Conservation (phyloP, 2,329 filamentous ascomycete species). For the Lomentospora prolificans region DNA sequence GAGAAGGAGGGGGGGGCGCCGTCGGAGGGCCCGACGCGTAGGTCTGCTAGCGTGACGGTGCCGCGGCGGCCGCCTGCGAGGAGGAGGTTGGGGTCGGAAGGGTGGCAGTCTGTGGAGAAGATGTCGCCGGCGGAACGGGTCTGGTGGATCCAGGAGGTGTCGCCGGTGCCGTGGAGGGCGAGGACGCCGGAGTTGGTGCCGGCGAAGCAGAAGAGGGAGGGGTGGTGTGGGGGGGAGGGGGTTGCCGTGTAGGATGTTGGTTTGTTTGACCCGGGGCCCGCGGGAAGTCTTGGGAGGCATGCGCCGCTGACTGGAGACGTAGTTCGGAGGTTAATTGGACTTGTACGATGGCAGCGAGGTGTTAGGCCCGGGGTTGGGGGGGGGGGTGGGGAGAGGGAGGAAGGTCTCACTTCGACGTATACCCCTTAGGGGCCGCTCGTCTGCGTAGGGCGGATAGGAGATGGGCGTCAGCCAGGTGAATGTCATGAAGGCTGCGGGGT, state of each 20-base stretch:
- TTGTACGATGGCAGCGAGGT: no score
- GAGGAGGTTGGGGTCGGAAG: conserved; percentile 8
- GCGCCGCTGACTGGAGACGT: neutral
- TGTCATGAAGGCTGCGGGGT: conserved; percentile 22
- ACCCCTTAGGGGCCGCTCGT: conserved; percentile 17
- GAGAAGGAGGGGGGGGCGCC: neutral
- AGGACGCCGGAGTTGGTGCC: conserved; percentile 8
- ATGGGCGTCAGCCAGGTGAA: conserved; percentile 27
- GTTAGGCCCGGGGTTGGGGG: neutral
- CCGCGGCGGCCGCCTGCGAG: conserved; percentile 8
- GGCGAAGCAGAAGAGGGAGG: conserved; percentile 21
- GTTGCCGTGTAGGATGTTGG: conserved; percentile 24
- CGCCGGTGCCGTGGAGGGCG: neutral
- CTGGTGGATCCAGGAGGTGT: neutral
- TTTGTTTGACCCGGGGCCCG: neutral
- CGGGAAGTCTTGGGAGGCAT: neutral
- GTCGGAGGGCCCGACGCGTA: conserved; percentile 2
- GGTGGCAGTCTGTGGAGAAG: conserved; percentile 9
- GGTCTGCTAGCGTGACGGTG: conserved; percentile 9
- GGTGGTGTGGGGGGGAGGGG: conserved; percentile 40
- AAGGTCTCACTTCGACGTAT: neutral
- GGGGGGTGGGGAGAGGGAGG: neutral
- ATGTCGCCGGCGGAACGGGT: conserved; percentile 8
- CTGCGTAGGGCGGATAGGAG: conserved; percentile 15
- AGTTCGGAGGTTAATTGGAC: no score